Conservation (phyloP, 2,329 filamentous ascomycete genomes). For the Botrytis cinerea region DNA sequence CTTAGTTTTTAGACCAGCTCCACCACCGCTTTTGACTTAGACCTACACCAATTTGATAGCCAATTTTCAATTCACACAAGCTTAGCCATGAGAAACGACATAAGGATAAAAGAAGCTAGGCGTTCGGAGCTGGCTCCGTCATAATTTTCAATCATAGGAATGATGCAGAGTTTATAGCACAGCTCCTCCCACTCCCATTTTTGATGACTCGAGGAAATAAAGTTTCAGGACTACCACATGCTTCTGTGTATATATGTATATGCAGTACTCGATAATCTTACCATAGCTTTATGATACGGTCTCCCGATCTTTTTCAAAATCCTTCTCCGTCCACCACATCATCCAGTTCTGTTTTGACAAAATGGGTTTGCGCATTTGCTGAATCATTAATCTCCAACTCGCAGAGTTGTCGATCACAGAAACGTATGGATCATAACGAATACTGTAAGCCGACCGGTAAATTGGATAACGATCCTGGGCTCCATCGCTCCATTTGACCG, state of each 20-base stretch:
- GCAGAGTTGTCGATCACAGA: background rate
- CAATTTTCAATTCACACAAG: background rate
- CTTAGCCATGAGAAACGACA: background rate
- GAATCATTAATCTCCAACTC: background rate
- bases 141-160: background rate
- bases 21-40: background rate
- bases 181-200: background rate
- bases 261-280: background rate
- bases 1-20: background rate
- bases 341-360: conserved; percentile 5
- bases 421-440: background rate
- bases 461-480: background rate
- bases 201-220: background rate
- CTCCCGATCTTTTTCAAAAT: background rate
- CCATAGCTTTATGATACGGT: background rate
- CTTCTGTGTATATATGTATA: background rate
- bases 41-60: background rate
- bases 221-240: fast-evolving
- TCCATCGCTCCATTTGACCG: background rate
- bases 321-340: conserved; percentile 2
- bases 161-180: background rate
- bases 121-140: background rate
- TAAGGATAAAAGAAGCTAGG: fast-evolving
- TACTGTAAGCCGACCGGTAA: background rate
- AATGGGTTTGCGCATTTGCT: background rate